Percentiles rank a stretch among this genome's conserved stretches.
Evolutionary conservation across 1,284 basidiomycete species (phyloP).

Genomic region (Taiwanofungus camphoratus): DNA sequence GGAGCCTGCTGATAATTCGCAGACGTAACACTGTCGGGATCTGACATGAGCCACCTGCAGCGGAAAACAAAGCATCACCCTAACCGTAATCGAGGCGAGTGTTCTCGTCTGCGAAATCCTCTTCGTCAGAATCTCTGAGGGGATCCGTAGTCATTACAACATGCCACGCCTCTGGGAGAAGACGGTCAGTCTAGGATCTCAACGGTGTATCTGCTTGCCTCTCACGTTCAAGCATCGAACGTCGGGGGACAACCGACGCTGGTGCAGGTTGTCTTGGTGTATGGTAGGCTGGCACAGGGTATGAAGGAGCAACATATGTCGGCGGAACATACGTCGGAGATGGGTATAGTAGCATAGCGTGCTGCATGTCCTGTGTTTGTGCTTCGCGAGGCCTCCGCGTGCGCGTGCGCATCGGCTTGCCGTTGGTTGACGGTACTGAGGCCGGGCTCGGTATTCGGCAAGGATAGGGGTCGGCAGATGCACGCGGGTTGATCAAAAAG

Average conservation of each 20-base stretch:
- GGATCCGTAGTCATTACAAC: slow-evolving; percentile 46
- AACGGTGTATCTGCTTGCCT: slow-evolving; percentile 1
- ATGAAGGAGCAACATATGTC: slow-evolving; percentile 6
- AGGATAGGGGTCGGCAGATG: slow-evolving; percentile 20
- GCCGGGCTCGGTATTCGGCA: slow-evolving; percentile 16
- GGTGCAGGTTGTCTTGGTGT: slow-evolving; percentile 11
- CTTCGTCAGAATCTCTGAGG: slow-evolving; percentile 51
- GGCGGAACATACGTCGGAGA: slow-evolving; percentile 5
- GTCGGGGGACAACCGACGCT: slow-evolving; percentile 21
- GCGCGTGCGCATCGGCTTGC: slow-evolving; percentile 18
- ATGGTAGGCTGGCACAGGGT: slow-evolving; percentile 9
- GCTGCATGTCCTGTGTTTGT: slow-evolving; percentile 5
- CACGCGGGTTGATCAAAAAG: slow-evolving; percentile 11
- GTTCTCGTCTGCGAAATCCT: slow-evolving; percentile 49
- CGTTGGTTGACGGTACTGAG: slow-evolving; percentile 15
- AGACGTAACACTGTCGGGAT: slow-evolving; percentile 44
- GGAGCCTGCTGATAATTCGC: slow-evolving; percentile 49
- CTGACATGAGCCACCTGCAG: slow-evolving; percentile 6
- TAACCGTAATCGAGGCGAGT: slow-evolving; percentile 49
- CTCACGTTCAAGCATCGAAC: slow-evolving; percentile 48
- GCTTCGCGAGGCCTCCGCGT: slow-evolving; percentile 16
- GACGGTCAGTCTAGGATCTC: slow-evolving; percentile 1
- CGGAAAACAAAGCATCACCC: slow-evolving; percentile 16
- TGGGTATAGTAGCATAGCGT: slow-evolving; percentile 10
- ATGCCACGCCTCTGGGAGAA: slow-evolving; percentile 50